A percentile compares a stretch with the other conserved stretches of the same genome.
These are phyloP conservation scores for Flaveria linearis DNA, from an alignment of 129 eudicot species.

Conservation along the genomic window DNA sequence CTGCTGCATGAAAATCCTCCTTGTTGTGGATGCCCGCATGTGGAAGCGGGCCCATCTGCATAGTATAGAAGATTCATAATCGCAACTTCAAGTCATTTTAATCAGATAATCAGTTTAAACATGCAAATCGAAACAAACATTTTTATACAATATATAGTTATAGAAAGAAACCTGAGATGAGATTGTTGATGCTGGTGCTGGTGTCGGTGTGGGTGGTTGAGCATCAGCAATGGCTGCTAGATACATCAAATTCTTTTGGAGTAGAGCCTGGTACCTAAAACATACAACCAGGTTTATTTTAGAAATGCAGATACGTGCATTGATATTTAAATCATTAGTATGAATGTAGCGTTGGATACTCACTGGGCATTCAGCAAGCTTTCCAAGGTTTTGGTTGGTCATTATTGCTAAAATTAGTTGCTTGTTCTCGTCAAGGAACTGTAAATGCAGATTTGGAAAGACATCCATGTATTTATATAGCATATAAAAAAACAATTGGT, in stretches of 20 bases:
- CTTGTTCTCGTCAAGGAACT: conserved; percentile 96
- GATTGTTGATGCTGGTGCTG: conserved; percentile 28
- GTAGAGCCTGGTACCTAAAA: conserved; percentile 78
- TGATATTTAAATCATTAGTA: not conserved
- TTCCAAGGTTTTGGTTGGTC: conserved; percentile 92
- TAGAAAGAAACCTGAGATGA: conserved; percentile 26
- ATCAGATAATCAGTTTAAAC: not conserved
- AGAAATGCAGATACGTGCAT: not conserved
- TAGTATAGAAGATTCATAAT: not conserved
- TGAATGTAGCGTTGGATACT: conserved; percentile 35
- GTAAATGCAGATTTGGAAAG: conserved; percentile 25
- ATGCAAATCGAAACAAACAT: not conserved
- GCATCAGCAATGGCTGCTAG: conserved; percentile 93
- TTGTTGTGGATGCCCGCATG: conserved; percentile 72
- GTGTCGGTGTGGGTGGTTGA: conserved; percentile 72
- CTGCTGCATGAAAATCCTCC: conserved; percentile 84
- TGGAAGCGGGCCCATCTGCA: conserved; percentile 61
- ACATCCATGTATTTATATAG: conserved; percentile 19
- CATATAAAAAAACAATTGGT: not conserved
- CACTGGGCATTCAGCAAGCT: conserved; percentile 96
- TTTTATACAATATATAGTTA: conserved; percentile 8
- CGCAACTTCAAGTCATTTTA: not conserved
- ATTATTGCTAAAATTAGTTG: conserved; percentile 80
- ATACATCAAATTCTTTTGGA: conserved; percentile 88
- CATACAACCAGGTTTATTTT: conserved; percentile 18